A percentile compares a stretch with the other conserved stretches of the same genome.
Evolutionary conservation across 2,329 filamentous ascomycete species (phyloP).

Genomic region (Aspergillus sp.): DNA sequence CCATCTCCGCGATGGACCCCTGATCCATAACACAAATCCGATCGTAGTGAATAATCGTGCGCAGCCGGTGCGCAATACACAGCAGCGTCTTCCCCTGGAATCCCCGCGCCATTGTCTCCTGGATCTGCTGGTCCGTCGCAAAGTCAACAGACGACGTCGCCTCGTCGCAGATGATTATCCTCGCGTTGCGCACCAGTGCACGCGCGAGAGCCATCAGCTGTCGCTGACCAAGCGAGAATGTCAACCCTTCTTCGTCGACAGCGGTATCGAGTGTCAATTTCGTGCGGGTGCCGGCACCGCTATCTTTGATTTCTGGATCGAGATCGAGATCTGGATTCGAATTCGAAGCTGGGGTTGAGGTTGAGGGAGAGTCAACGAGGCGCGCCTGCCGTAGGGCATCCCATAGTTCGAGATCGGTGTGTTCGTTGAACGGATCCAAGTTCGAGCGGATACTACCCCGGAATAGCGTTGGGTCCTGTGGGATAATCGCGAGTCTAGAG

Average conservation of each 20-base stretch:
- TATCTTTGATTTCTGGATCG: background rate
- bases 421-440: slow-evolving; percentile 47
- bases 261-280: slow-evolving; percentile 64
- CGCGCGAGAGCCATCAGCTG: slow-evolving; percentile 94
- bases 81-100: slow-evolving; percentile 86
- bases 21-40: slow-evolving; percentile 96
- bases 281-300: background rate
- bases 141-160: slow-evolving; percentile 92
- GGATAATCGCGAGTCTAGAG: slow-evolving; percentile 45
- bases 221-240: slow-evolving; percentile 92
- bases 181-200: slow-evolving; percentile 80
- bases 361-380: slow-evolving; percentile 43
- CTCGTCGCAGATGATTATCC: slow-evolving; percentile 96
- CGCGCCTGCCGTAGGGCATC: slow-evolving; percentile 46
- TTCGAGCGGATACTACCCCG: slow-evolving; percentile 46
- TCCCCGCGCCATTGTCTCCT: slow-evolving; percentile 78
- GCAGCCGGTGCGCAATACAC: slow-evolving; percentile 88
- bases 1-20: slow-evolving; percentile 83
- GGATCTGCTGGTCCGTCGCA: slow-evolving; percentile 93
- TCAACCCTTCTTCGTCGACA: slow-evolving; percentile 92
- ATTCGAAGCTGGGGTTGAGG: background rate
- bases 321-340: background rate
- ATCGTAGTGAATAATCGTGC: slow-evolving; percentile 92
- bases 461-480: slow-evolving; percentile 48
- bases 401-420: slow-evolving; percentile 49